These are phyloP conservation scores for Ambrosia hybrid DNA, from an alignment of 140 eudicot genomes.

Conservation along the genomic window DNA sequence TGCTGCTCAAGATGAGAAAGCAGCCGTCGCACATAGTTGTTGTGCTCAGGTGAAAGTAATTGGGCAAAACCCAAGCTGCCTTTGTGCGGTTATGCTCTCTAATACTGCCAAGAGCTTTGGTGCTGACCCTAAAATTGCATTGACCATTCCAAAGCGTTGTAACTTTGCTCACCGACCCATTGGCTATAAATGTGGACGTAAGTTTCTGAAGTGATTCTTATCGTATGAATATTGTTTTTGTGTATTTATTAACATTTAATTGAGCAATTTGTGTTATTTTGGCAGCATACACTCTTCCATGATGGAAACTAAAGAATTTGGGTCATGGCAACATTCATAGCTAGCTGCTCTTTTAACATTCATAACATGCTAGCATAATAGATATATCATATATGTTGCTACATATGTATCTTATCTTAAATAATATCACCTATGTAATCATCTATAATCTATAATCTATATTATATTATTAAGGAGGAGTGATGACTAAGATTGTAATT, in stretches of 20 bases:
- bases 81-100: constrained; percentile 73
- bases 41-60: constrained; percentile 53
- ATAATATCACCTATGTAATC: too few species aligned
- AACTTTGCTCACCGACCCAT: constrained; percentile 66
- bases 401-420: too few species aligned
- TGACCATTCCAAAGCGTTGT: constrained; percentile 82
- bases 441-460: too few species aligned
- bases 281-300: too few species aligned
- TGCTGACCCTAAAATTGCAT: constrained; percentile 50
- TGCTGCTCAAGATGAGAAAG: constrained; percentile 61
- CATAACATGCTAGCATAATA: too few species aligned
- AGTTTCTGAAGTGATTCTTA: background rate
- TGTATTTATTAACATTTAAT: background rate
- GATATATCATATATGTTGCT: too few species aligned
- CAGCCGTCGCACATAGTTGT: constrained; percentile 42
- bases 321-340: too few species aligned
- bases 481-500: too few species aligned
- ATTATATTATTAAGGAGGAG: too few species aligned
- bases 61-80: constrained; percentile 68
- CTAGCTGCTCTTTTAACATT: too few species aligned
- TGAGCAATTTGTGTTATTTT: too few species aligned
- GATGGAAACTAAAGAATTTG: too few species aligned
- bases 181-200: constrained; percentile 74
- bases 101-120: constrained; percentile 60
- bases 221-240: background rate